Base-by-base conservation (phyloP, 257 asterid species). In the Solanum paucissectum region DNA sequence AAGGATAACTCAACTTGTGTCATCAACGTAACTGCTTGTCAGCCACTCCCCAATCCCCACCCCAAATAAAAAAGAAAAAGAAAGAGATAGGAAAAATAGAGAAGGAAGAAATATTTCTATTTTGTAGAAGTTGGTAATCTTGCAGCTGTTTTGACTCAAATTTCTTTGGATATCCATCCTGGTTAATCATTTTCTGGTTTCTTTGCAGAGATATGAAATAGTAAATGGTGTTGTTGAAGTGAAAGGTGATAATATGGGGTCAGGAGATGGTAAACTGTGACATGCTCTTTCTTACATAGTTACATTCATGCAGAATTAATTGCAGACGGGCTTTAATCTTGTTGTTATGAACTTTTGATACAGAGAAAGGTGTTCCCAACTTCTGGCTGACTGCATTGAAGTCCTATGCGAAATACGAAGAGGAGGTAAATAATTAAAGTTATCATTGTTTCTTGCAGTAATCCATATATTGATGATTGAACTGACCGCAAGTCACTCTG, bases 311-410 rank as follows among this genome's bases (percentile, higher is more conserved):
- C 82, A 34, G 10, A 25, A 38, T 34, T n/a, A 29, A 32, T 29
- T 33, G 12, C 60, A 14, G 60, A 69, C 83, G 12, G 77, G 79
- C 52, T 83, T 76, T 37, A 29, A 83, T 86, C 75, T 85, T 20
- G 73, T 36, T 68, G 23, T 69, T 66, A 12, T 7, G 86, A 87
- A 37, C 40, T 84, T 83, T 90, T 81, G 29, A 49, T 90, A 87
- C 94, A 94, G 96, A 81, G 87, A 95, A 95, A 92, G 98, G 98
- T n/a, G 98, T 95, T 62, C 98, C 98, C 36, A 94, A 91, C 81
- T 96, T 96, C 90, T 96, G 98, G 98, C 82, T 95, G 90, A 93
- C 87, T 4, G 96, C 98, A 77, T 86, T 95, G 98, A 94, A 93
- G 92, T 89, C 93, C 52, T 92, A 92, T 85, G 98, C 91, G 5